Evolutionary conservation across 1,284 basidiomycete species (phyloP).

Genomic region (Pseudozyma flocculosa): DNA sequence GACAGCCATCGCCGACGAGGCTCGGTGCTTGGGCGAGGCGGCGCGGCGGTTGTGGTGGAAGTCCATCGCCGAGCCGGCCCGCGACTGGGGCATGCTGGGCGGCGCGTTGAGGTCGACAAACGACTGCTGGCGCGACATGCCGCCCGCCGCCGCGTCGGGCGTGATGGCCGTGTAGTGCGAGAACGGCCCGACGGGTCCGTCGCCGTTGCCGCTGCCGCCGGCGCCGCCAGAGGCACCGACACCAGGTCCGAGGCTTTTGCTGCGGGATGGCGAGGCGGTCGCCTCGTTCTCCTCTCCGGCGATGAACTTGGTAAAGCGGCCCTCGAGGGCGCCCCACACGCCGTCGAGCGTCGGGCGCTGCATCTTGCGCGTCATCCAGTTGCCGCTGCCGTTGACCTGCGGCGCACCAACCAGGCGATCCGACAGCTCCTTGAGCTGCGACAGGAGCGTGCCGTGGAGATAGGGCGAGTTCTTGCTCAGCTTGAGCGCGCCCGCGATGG

Average conservation of each 20-base stretch:
- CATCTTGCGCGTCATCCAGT: conserved; percentile 68
- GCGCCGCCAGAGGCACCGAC: no score
- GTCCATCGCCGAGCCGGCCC: conserved; percentile 40
- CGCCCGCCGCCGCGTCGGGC: conserved; percentile 63
- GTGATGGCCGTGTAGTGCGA: conserved; percentile 92
- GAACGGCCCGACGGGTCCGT: conserved; percentile 72
- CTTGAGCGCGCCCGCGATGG: conserved; percentile 72
- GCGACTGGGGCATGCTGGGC: conserved; percentile 29
- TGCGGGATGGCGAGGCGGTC: conserved; percentile 58
- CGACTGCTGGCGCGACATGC: conserved; percentile 55
- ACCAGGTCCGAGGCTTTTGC: conserved; percentile 37
- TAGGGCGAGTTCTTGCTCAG: conserved; percentile 68
- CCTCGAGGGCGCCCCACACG: conserved; percentile 89
- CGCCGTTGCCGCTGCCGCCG: conserved; percentile 44
- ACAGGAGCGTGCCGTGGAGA: conserved; percentile 69
- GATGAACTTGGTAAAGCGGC: conserved; percentile 92
- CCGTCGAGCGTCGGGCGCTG: conserved; percentile 84
- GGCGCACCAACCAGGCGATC: conserved; percentile 79
- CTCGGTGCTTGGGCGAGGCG: conserved; percentile 32
- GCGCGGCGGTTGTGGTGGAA: conserved; percentile 31
- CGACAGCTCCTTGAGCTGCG: conserved; percentile 76
- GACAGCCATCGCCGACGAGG: conserved; percentile 37
- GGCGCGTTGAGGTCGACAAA: conserved; percentile 39
- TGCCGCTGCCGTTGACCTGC: conserved; percentile 57
- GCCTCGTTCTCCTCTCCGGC: conserved; percentile 63